phyloP scores from a whole-genome alignment of 176 grass and related monocot genomes.

The Urochloa ruziziensis region DNA sequence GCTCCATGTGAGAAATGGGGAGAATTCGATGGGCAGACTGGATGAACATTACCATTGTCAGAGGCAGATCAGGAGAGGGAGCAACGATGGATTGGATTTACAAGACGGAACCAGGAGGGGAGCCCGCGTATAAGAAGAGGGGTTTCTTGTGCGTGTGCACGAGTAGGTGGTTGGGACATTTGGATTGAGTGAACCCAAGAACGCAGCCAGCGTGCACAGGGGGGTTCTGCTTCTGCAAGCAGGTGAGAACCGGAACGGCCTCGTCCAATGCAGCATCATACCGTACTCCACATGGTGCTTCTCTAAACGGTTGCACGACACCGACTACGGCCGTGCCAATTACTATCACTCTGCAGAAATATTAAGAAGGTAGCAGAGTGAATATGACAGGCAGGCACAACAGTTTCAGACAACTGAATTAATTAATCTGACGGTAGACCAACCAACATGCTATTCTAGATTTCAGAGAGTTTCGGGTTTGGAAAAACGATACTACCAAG shows the following conservation, averaged over 20 bases:
- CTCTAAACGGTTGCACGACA: neutral
- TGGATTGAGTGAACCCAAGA: constrained; percentile 33
- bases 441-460: constrained; percentile 27
- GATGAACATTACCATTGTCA: constrained; percentile 29
- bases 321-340: neutral
- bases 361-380: neutral
- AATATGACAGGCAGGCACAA: neutral
- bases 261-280: neutral
- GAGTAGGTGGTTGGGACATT: constrained; percentile 38
- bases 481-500: neutral
- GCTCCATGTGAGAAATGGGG: neutral
- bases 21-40: neutral
- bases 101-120: neutral
- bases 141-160: constrained; percentile 16
- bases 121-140: neutral
- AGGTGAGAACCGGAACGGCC: constrained; percentile 15
- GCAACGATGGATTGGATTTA: neutral
- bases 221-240: constrained; percentile 32
- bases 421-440: neutral
- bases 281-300: neutral
- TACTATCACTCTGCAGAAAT: neutral
- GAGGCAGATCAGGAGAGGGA: neutral
- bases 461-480: neutral
- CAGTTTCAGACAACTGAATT: neutral
- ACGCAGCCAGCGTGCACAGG: constrained; percentile 1